These are phyloP conservation scores for Cryptococcus jaspeensis DNA, from an alignment of 1,284 basidiomycete species.

Conservation along the genomic window DNA sequence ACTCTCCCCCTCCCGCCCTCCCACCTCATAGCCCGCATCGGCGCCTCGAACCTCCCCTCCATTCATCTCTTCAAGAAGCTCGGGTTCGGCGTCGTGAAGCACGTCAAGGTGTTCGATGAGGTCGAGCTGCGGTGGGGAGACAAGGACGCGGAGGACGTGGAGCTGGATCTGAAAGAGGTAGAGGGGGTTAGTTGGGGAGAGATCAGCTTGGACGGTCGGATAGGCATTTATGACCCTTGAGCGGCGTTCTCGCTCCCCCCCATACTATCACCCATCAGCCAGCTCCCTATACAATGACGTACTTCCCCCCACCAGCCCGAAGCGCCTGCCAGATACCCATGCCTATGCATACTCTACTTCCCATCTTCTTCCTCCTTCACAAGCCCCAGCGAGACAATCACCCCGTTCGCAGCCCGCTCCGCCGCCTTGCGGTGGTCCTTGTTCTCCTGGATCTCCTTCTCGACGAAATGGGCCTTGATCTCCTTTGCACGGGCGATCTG, in stretches of 20 bases:
- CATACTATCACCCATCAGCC: neutral
- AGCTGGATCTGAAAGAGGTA: neutral
- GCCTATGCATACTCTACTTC: conserved; percentile 12
- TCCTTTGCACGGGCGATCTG: conserved; percentile 72
- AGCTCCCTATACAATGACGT: neutral
- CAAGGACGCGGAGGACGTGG: conserved; percentile 3
- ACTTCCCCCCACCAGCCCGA: no score
- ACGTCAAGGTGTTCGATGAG: conserved; percentile 70
- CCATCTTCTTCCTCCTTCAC: conserved; percentile 59
- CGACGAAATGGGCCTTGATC: conserved; percentile 70
- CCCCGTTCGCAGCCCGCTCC: conserved; percentile 70
- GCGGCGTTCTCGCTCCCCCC: neutral
- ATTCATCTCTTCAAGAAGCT: conserved; percentile 66
- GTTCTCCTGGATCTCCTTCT: conserved; percentile 64
- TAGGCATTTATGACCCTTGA: conserved; percentile 23
- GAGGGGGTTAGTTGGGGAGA: conserved; percentile 13
- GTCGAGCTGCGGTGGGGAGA: conserved; percentile 62
- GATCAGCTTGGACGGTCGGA: conserved; percentile 13
- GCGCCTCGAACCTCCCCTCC: conserved; percentile 58
- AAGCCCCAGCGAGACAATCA: conserved; percentile 69
- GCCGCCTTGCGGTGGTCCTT: conserved; percentile 69
- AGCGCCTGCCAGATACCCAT: neutral
- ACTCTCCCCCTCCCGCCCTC: conserved; percentile 19
- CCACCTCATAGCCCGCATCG: conserved; percentile 60
- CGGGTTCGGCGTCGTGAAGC: conserved; percentile 65